Evolutionary conservation across 2,329 filamentous ascomycete genomes (phyloP).

Genomic region (Aspergillus eucalypticola): DNA sequence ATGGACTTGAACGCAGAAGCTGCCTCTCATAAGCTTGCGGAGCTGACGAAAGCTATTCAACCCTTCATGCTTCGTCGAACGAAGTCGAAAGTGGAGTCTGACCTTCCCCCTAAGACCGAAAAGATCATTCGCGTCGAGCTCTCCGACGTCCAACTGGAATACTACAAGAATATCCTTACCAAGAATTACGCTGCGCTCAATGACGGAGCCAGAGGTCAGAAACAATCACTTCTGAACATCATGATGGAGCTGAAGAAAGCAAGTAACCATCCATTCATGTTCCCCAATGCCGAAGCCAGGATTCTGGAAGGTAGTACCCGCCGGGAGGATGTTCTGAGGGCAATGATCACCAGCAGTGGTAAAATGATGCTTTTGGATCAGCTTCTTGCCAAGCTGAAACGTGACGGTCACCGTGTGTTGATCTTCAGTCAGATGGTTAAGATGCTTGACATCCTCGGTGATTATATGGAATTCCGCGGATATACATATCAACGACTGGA

Average conservation of each 20-base stretch:
- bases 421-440: slow-evolving; percentile 99
- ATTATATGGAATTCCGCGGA: slow-evolving; percentile 90
- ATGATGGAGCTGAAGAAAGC: slow-evolving; percentile 99
- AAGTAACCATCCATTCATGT: slow-evolving; percentile 98
- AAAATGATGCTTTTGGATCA: slow-evolving; percentile 99
- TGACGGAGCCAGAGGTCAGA: slow-evolving; percentile 84
- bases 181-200: slow-evolving; percentile 94
- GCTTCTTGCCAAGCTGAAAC: slow-evolving; percentile 88
- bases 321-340: slow-evolving; percentile 87
- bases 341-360: slow-evolving; percentile 92
- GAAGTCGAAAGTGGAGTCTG: slow-evolving; percentile 96
- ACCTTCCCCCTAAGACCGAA: slow-evolving; percentile 93
- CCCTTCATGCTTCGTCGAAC: slow-evolving; percentile 94
- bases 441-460: slow-evolving; percentile 93
- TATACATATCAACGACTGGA: slow-evolving; percentile 94
- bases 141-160: slow-evolving; percentile 93
- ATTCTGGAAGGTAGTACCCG: slow-evolving; percentile 77
- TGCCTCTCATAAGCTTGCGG: slow-evolving; percentile 82
- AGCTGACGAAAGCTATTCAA: slow-evolving; percentile 81
- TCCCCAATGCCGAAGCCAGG: slow-evolving; percentile 87
- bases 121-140: slow-evolving; percentile 98
- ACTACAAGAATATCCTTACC: slow-evolving; percentile 98
- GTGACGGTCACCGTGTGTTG: slow-evolving; percentile 89
- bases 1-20: slow-evolving; percentile 79
- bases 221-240: slow-evolving; percentile 93